Evolutionary conservation across 2,329 filamentous ascomycete genomes (phyloP), one percentile per base, ranked within the genome.

Genomic region (Decorospora gaudefroyi): DNA sequence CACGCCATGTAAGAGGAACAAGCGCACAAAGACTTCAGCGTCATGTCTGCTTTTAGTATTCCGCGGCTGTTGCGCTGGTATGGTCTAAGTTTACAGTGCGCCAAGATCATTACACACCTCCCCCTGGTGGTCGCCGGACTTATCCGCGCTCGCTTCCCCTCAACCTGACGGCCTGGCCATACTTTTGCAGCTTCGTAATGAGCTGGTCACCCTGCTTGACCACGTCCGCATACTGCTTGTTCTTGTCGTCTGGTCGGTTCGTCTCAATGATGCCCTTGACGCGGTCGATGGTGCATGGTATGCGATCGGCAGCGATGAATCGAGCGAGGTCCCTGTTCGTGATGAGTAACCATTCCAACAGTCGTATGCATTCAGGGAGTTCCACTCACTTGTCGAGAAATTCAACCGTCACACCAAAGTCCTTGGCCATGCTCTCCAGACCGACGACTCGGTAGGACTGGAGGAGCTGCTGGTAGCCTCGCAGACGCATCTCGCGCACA

Each of bases 121-220:
- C 6, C 13, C 48, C n/a, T 25, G 28, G 15, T 27, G 2, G 9
- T 30, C 33, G 21, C 5, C 10, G 6, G 3, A 9, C 33, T 53
- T 57, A 96, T 62, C 89, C 90, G 63, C 93, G 83, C 79, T 99
- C 93, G 68, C 92, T 97, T 27, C 93, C 93, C 64, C 93, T 84
- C 74, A 99, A 78, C 67, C 93, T 83, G 55, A 99, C 93, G 2
- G 93, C 88, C 74, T 99, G 93, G 30, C 93, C 93, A 72, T 99
- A 99, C 80, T 99, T 99, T 76, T 99, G 93, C 60, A 99, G 78
- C 80, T 99, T 99, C 46, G 93, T 99, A 70, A 99, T 97, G 53
- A 99, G 80, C 74, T 95, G 88, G 72, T 99, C 93, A 21, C 93
- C 93, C 71, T 97, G 93, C 76, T 93, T 93, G 50, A 99, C 90